Conservation (phyloP, 1,284 basidiomycete genomes). For the Papiliotrema laurentii region DNA sequence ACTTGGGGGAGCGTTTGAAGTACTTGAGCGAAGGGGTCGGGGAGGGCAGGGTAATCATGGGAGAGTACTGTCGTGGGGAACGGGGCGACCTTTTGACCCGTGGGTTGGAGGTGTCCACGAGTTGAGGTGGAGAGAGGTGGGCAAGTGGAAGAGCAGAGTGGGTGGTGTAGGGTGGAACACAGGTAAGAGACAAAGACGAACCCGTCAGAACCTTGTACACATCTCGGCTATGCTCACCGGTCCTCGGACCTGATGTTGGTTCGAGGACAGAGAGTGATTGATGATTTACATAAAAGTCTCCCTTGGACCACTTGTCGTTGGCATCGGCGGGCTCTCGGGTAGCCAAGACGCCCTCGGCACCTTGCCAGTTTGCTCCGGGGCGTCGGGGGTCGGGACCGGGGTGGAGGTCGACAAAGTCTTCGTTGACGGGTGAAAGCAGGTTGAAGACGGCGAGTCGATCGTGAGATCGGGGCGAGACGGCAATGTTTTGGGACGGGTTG, state of each 20-base stretch:
- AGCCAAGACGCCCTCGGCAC: too few relatives aligned
- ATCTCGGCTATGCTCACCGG: not conserved
- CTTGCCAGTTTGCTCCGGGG: too few relatives aligned
- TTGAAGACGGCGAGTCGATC: not conserved
- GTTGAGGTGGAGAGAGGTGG: not conserved
- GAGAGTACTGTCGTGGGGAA: not conserved
- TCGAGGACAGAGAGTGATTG: not conserved
- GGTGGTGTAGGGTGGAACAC: not conserved
- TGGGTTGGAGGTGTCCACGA: not conserved
- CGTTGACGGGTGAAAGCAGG: not conserved
- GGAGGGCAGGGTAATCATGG: not conserved
- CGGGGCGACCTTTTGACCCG: slow-evolving; percentile 2
- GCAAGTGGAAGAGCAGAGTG: not conserved
- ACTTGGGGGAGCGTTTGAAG: not conserved
- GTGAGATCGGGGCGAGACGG: not conserved
- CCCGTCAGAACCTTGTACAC: not conserved
- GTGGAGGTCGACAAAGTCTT: too few relatives aligned
- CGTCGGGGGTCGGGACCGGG: too few relatives aligned
- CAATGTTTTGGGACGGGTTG: too few relatives aligned
- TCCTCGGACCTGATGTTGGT: not conserved
- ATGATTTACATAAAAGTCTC: not conserved
- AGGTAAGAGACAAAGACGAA: not conserved
- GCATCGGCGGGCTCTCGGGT: too few relatives aligned
- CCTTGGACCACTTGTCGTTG: too few relatives aligned
- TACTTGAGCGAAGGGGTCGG: not conserved